phyloP scores from a whole-genome alignment of 306 rosid genomes.

The Vicia villosa region DNA sequence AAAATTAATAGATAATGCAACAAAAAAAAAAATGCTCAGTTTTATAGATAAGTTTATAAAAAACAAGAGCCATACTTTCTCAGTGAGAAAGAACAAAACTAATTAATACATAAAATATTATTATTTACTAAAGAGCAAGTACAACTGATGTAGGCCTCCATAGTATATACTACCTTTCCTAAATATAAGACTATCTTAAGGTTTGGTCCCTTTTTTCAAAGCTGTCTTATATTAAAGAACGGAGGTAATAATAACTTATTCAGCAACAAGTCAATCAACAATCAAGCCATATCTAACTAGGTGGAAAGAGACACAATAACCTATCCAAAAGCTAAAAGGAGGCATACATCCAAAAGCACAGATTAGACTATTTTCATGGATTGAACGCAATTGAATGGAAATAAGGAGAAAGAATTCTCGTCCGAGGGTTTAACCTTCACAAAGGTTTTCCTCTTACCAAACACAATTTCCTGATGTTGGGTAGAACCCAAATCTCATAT shows the following conservation, averaged over 20 bases:
- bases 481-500: background rate
- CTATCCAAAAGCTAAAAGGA: conserved; percentile 8
- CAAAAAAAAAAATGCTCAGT: conserved; percentile 18
- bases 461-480: background rate
- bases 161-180: background rate
- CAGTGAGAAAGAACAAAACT: conserved; percentile 15
- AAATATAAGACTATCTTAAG: no score
- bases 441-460: conserved; percentile 2
- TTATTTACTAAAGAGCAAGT: conserved; percentile 14
- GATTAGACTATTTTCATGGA: background rate
- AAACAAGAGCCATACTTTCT: conserved; percentile 28
- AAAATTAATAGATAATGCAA: conserved; percentile 7
- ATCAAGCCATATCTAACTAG: background rate
- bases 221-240: no score
- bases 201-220: no score
- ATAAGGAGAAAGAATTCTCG: conserved; percentile 10
- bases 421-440: background rate
- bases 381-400: background rate
- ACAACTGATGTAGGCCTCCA: conserved; percentile 19
- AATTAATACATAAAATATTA: conserved; percentile 26
- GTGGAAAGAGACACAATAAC: conserved; percentile 4
- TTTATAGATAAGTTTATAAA: conserved; percentile 22
- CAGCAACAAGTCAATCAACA: conserved; percentile 5
- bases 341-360: conserved; percentile 3
- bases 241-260: conserved; percentile 4